These are phyloP conservation scores for Tausonia pullulans DNA, from an alignment of 1,284 basidiomycete genomes.

Conservation along the genomic window DNA sequence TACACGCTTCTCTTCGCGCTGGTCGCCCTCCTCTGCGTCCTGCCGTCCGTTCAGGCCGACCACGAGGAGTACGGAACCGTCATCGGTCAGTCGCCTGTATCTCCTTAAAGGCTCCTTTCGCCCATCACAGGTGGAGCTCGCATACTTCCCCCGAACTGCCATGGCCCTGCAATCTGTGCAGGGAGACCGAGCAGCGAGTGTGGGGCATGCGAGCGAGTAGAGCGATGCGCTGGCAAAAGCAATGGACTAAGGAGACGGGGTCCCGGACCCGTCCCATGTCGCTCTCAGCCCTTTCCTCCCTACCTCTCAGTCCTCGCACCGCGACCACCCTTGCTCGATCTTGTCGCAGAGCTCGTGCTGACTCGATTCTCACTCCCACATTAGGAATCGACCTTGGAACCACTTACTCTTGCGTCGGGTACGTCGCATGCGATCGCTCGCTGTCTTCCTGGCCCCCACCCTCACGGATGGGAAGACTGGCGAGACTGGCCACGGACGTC, in stretches of 20 bases:
- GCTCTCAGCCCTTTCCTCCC: too few species aligned
- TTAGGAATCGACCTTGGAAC: constrained; percentile 45
- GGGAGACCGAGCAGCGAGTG: too few species aligned
- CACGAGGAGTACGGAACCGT: constrained; percentile 71
- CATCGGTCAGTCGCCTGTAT: constrained; percentile 54
- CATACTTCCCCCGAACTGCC: neutral
- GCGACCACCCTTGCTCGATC: too few species aligned
- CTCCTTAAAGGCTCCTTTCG: neutral
- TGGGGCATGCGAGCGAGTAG: too few species aligned
- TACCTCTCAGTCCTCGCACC: too few species aligned
- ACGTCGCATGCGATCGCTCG: constrained; percentile 21
- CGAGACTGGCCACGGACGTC: neutral
- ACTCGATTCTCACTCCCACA: constrained; percentile 23
- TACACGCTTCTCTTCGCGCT: constrained; percentile 32
- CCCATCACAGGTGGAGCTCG: neutral
- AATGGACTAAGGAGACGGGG: too few species aligned
- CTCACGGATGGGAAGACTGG: neutral
- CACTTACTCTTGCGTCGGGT: constrained; percentile 47
- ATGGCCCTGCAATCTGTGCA: too few species aligned
- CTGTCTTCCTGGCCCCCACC: neutral
- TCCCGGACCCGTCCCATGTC: too few species aligned
- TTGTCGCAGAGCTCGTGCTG: too few species aligned
- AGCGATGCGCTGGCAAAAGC: too few species aligned
- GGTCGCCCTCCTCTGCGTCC: constrained; percentile 34
- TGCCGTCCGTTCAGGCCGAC: constrained; percentile 31